These are phyloP conservation scores for Pseudisothecium myosuroides DNA, from an alignment of 225 moss, liverwort and hornwort species.

Conservation along the genomic window DNA sequence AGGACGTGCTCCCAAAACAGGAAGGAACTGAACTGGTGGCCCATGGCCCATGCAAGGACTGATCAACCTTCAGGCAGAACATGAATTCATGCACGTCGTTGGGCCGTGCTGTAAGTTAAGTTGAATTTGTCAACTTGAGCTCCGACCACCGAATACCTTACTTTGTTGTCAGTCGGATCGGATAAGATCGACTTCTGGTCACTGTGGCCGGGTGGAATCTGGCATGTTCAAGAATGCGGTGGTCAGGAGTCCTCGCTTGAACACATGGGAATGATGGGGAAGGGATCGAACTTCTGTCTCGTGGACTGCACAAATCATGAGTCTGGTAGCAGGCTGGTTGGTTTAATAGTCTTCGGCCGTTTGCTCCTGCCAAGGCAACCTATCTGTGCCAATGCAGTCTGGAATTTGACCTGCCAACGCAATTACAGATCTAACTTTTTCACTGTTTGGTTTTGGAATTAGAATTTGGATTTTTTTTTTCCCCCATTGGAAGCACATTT, in stretches of 20 bases:
- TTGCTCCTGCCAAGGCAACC: not conserved
- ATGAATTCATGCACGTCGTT: not conserved
- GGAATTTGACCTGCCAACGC: no score
- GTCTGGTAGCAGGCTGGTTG: not conserved
- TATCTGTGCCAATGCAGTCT: no score
- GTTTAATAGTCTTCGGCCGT: not conserved
- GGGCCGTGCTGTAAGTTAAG: not conserved
- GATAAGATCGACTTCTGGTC: not conserved
- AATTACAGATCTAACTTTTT: not conserved
- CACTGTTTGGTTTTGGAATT: no score
- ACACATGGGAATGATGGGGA: not conserved
- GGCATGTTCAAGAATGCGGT: not conserved
- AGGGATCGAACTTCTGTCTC: not conserved
- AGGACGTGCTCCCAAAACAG: not conserved
- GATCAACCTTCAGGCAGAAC: not conserved
- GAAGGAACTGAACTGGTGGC: not conserved
- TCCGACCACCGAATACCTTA: not conserved
- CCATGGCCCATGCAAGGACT: not conserved
- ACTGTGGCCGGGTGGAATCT: not conserved
- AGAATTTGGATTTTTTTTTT: not conserved
- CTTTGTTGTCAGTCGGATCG: not conserved
- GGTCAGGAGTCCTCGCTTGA: not conserved
- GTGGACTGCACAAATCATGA: not conserved
- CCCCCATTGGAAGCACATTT: not conserved
- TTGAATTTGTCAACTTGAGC: not conserved